These are phyloP conservation scores for Abrus pulchellus DNA, from an alignment of 306 rosid genomes.

Conservation along the genomic window DNA sequence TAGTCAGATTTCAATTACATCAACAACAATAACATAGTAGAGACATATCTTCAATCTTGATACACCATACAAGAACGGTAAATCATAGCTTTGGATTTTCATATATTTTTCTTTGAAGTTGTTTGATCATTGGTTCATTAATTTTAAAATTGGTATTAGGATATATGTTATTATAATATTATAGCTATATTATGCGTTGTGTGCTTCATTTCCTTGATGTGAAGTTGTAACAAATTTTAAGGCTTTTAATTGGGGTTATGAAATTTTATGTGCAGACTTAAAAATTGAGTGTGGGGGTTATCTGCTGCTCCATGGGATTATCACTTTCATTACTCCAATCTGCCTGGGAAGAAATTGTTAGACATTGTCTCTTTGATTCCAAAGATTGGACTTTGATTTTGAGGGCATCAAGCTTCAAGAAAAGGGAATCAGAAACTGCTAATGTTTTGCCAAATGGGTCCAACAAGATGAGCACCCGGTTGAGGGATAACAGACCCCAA, in stretches of 20 bases:
- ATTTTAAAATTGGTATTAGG: too few relatives aligned
- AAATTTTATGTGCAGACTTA: not conserved
- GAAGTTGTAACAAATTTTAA: not conserved
- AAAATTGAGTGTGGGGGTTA: too few relatives aligned
- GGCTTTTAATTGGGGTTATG: not conserved
- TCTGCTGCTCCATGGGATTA: constrained; percentile 60
- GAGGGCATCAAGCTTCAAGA: constrained; percentile 69
- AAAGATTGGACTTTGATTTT: constrained; percentile 49
- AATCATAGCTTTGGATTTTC: constrained; percentile 19
- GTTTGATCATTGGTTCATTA: too few relatives aligned
- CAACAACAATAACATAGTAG: not conserved
- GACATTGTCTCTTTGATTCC: constrained; percentile 49
- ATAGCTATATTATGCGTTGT: not conserved
- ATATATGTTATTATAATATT: too few relatives aligned
- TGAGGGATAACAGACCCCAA: constrained; percentile 67
- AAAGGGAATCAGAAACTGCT: constrained; percentile 47
- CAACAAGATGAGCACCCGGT: constrained; percentile 33
- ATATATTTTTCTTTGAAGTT: not conserved
- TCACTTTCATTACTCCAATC: constrained; percentile 62
- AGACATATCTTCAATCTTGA: not conserved
- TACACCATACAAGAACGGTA: constrained; percentile 42
- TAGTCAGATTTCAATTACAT: constrained; percentile 20
- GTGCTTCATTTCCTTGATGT: not conserved
- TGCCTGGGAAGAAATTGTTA: constrained; percentile 62
- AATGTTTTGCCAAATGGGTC: constrained; percentile 48